Base-by-base conservation (phyloP, 345 rosid genomes). In the Zanthoxylum bungeanum region DNA sequence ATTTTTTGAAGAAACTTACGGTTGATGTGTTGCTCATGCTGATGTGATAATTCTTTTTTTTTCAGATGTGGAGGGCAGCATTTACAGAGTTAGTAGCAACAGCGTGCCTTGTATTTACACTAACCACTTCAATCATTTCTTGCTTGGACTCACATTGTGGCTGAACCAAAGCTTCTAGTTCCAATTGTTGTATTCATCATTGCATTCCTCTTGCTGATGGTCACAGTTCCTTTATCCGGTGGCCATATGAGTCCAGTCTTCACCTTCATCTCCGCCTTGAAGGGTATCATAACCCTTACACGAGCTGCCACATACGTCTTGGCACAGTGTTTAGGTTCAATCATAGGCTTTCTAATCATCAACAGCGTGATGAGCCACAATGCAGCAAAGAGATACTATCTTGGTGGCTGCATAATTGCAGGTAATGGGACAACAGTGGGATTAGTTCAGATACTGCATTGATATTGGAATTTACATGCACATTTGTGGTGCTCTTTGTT, bases 31-130 rank as follows among this genome's bases (percentile, higher is more conserved):
- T 9, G 3, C 12, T 55, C 49, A 14, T 44, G 49, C 40, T n/a
- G n/a, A 30, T 56, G 36, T 22, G 66, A 39, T 66, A 34, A 14
- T 22, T 9, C 34, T 40, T 25, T 60, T 51, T 0, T 3, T 51
- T 42, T 12, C 82, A 87, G 88, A 78, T 87, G 87, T 87, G 87
- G 87, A 75, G 80, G 24, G 88, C 88, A 61, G 74, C 86, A 55
- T 19, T 81, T 0, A 65, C 82, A n/a, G 88, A 87, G 76, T 66
- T 85, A 30, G 79, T 87, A 49, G 91, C 84, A 60, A 79, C 91
- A 37, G 78, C 83, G 37, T 72, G 69, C 44, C 80, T 87, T 6
- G 25, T 82, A 25, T 85, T 87, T 70, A 71, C 88, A 16, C 66
- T 85, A 10, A 75, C 85, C 42, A 70, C 67, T 16, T 52, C 76